Base-by-base conservation (phyloP, 2,329 filamentous ascomycete genomes). In the Xylariales sp. region DNA sequence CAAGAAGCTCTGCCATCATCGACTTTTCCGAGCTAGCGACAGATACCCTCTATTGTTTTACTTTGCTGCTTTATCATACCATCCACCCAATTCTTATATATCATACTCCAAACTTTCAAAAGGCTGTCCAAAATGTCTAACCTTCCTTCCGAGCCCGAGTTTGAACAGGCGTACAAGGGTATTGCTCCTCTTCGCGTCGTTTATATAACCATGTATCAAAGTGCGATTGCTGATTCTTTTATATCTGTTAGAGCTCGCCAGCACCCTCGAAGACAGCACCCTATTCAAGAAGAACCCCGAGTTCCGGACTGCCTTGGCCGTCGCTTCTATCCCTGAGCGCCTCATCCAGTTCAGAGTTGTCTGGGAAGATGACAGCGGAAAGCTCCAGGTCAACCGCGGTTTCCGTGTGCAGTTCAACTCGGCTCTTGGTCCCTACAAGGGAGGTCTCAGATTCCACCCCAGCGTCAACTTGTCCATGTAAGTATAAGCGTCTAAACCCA, bases 401-500 rank as follows among this genome's bases (percentile, higher is more conserved):
- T 96, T 85, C 77, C 86, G 93, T 56, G 91, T 98, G 33, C 93
- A 97, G 70, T 97, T 95, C 82, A 98, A 97, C 82, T 94, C 87
- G 33, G 90, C 91, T 31, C 83, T 97, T 16, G 93, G 93, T 41
- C 93, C 93, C 37, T 97, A 95, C 84, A 97, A 97, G 80, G 93
- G 93, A 51, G 93, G 93, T 62, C 82, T 97, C 53, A 79, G 93
- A 54, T 88, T 98, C 68, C 93, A 98, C 67, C 93, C 91, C 46
- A 82, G 83, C 10, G 88, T 93, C 66, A 93, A 85, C 67, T 64
- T 84, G 58, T 81, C 77, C 46, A 80, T 84, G 67, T 72, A 54
- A 54, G 64, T 52, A n/a, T n/a, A n/a, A n/a, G n/a, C n/a, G n/a
- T n/a, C n/a, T n/a, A n/a, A n/a, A n/a, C n/a, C n/a, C n/a, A n/a